Conservation (phyloP, 2,329 filamentous ascomycete genomes). For the Scytalidium lignicola region DNA sequence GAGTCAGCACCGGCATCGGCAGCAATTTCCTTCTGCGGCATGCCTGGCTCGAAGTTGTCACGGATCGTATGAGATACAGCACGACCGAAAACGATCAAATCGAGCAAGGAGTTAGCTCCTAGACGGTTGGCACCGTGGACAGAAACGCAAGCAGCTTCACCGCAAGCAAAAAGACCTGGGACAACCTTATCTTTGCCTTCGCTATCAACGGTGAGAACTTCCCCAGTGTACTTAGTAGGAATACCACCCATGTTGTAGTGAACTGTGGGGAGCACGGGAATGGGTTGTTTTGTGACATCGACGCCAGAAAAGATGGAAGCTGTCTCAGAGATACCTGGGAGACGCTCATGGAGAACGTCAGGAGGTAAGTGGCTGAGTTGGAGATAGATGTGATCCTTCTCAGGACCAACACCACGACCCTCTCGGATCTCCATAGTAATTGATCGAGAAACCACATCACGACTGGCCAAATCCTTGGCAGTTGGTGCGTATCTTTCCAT, state of each 20-base stretch:
- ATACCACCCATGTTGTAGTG: slow-evolving; percentile 99
- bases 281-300: slow-evolving; percentile 94
- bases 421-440: slow-evolving; percentile 99
- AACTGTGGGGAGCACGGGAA: slow-evolving; percentile 91
- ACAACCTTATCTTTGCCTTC: slow-evolving; percentile 88
- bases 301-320: slow-evolving; percentile 96
- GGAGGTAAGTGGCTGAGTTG: slow-evolving; percentile 93
- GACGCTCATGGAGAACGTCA: slow-evolving; percentile 89
- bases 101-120: slow-evolving; percentile 95
- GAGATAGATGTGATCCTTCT: slow-evolving; percentile 98
- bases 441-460: slow-evolving; percentile 93
- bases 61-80: slow-evolving; percentile 96
- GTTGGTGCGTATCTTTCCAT: slow-evolving; percentile 99
- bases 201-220: slow-evolving; percentile 86
- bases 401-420: slow-evolving; percentile 90
- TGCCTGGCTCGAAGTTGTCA: slow-evolving; percentile 83
- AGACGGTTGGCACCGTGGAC: slow-evolving; percentile 98
- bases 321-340: slow-evolving; percentile 97
- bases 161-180: slow-evolving; percentile 90
- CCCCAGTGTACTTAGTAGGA: slow-evolving; percentile 93
- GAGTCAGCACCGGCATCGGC: slow-evolving; percentile 86
- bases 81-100: slow-evolving; percentile 95
- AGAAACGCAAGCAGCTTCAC: slow-evolving; percentile 95
- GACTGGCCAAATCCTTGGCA: slow-evolving; percentile 93
- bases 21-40: slow-evolving; percentile 71